Conservation (phyloP, 192 early-diverging fungal species). For the Pilaira anomala region DNA sequence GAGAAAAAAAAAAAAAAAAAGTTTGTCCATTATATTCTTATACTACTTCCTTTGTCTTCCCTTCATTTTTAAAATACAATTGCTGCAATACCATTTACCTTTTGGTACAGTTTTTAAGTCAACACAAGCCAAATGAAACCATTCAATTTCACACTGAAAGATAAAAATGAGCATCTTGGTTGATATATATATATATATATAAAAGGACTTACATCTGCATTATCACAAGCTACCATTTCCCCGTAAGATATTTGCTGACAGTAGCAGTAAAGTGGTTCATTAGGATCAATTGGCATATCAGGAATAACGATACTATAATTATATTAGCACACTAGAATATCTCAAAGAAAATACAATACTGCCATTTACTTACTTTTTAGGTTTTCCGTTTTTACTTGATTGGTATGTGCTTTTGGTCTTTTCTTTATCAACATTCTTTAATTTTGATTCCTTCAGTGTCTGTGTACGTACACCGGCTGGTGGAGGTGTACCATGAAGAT, state of each 20-base stretch:
- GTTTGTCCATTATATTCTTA: not conserved
- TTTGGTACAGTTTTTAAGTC: constrained; percentile 84
- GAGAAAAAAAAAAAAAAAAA: too few relatives aligned
- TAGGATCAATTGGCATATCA: constrained; percentile 88
- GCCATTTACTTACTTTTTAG: constrained; percentile 11
- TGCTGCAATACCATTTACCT: constrained; percentile 94
- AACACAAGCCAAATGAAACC: constrained; percentile 97
- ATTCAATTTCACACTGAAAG: constrained; percentile 84
- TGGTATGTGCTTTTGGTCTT: constrained; percentile 11
- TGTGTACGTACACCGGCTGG: constrained; percentile 18
- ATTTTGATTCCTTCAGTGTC: constrained; percentile 19
- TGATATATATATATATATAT: not conserved
- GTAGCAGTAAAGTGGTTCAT: constrained; percentile 95
- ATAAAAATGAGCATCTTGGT: not conserved
- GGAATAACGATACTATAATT: constrained; percentile 20
- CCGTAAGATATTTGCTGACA: constrained; percentile 95
- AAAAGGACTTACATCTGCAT: constrained; percentile 68
- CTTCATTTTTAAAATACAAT: constrained; percentile 65
- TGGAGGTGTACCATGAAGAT: constrained; percentile 20
- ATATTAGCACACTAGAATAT: not conserved
- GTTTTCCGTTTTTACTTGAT: constrained; percentile 19
- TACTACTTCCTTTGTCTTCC: constrained; percentile 40
- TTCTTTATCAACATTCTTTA: constrained; percentile 27
- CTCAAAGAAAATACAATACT: not conserved
- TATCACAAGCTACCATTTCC: constrained; percentile 96